Conservation (phyloP, 163 green algal species). For the Trebouxia gelatinosa region DNA sequence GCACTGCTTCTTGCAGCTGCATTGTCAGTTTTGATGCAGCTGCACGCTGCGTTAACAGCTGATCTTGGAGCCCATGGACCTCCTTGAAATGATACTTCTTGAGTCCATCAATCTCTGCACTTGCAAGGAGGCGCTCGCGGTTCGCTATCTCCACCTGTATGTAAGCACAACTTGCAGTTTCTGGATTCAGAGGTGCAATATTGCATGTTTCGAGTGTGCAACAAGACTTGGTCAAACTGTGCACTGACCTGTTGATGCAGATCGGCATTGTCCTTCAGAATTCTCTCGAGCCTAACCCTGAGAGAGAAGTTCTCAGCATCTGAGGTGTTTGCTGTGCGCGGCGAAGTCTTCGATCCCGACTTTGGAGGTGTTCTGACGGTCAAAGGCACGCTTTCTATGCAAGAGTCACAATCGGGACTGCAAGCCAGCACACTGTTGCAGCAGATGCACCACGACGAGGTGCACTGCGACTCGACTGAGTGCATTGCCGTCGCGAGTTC, state of each 20-base stretch:
- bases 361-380: not conserved
- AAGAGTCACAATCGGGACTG: not conserved
- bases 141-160: conserved; percentile 15
- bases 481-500: too few relatives aligned
- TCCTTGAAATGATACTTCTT: conserved; percentile 16
- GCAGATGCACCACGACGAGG: too few relatives aligned
- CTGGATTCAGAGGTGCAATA: not conserved
- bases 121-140: conserved; percentile 3
- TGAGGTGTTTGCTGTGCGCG: not conserved
- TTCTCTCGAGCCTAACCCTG: not conserved
- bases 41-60: conserved; percentile 10
- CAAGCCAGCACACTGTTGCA: too few relatives aligned
- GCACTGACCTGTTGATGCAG: conserved; percentile 4
- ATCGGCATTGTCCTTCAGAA: conserved; percentile 7
- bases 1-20: conserved; percentile 1
- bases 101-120: conserved; percentile 19
- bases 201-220: not conserved
- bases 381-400: not conserved
- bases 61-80: conserved; percentile 13
- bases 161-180: not conserved
- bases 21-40: conserved; percentile 11
- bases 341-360: not conserved
- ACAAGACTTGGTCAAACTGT: not conserved
- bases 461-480: too few relatives aligned
- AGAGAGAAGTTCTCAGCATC: conserved; percentile 13